These are phyloP conservation scores for Trametes hirsuta DNA, from an alignment of 1,284 basidiomycete genomes.

Conservation along the genomic window DNA sequence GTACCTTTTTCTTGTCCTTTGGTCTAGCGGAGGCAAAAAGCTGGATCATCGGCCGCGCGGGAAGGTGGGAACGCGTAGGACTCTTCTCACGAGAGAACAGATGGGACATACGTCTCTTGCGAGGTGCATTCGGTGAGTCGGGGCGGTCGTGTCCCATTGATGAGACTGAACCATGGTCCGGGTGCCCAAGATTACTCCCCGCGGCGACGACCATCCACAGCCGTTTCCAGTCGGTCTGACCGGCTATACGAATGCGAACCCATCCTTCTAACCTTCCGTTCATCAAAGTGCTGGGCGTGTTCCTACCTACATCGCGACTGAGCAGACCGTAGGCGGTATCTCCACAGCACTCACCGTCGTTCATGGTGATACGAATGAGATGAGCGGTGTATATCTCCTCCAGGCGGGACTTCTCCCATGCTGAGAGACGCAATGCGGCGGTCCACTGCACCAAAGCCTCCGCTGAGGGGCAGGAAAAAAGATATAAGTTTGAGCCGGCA, in stretches of 20 bases:
- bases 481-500: slow-evolving; percentile 87
- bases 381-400: slow-evolving; percentile 99
- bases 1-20: slow-evolving; percentile 70
- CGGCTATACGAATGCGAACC: slow-evolving; percentile 90
- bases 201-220: slow-evolving; percentile 81
- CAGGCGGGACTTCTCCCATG: slow-evolving; percentile 95
- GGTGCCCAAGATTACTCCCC: slow-evolving; percentile 21
- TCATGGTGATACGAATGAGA: slow-evolving; percentile 77
- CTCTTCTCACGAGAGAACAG: slow-evolving; percentile 58
- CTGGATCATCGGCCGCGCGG: slow-evolving; percentile 53
- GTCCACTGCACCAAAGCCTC: slow-evolving; percentile 86
- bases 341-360: slow-evolving; percentile 43
- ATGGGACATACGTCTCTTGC: slow-evolving; percentile 71
- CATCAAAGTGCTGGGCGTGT: slow-evolving; percentile 66
- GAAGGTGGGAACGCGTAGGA: slow-evolving; percentile 29
- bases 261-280: slow-evolving; percentile 89
- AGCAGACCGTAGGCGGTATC: slow-evolving; percentile 1
- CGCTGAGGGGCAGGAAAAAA: slow-evolving; percentile 85
- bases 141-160: slow-evolving; percentile 25
- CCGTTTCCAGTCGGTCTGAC: slow-evolving; percentile 95
- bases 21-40: slow-evolving; percentile 65
- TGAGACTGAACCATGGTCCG: slow-evolving; percentile 40
- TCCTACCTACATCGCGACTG: slow-evolving; percentile 54
- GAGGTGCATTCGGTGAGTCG: slow-evolving; percentile 30
- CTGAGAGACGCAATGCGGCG: slow-evolving; percentile 85